Percentiles rank a stretch among this genome's conserved stretches.
Conservation (phyloP, 2,329 filamentous ascomycete species). For the Hypoxylon sp. region DNA sequence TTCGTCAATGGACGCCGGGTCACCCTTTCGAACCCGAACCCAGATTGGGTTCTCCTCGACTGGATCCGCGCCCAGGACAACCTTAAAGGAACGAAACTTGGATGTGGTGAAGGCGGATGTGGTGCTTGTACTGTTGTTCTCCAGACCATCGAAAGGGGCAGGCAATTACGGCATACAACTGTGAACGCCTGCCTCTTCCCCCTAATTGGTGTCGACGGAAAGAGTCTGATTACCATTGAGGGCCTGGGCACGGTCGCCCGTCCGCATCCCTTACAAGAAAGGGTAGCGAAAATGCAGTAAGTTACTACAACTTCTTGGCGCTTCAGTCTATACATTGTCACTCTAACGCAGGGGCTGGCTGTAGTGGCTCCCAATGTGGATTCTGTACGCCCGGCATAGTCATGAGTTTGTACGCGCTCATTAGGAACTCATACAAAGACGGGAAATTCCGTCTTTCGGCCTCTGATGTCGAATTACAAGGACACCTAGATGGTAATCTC, state of each 20-base stretch:
- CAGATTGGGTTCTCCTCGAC: conserved; percentile 51
- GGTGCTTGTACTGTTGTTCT: conserved; percentile 95
- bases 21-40: conserved; percentile 46
- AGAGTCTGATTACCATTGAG: conserved; percentile 96
- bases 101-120: conserved; percentile 94
- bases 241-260: conserved; percentile 87
- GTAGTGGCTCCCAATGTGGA: conserved; percentile 86
- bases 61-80: conserved; percentile 45
- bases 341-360: conserved; percentile 52
- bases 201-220: conserved; percentile 90
- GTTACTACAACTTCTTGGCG: conserved; percentile 1
- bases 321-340: neutral
- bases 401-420: conserved; percentile 92
- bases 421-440: conserved; percentile 62
- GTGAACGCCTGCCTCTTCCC: conserved; percentile 95
- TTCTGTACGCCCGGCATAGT: conserved; percentile 98
- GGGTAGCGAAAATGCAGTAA: conserved; percentile 74
- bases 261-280: conserved; percentile 89
- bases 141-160: conserved; percentile 85
- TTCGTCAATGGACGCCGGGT: conserved; percentile 49
- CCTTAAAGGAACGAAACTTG: conserved; percentile 54
- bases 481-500: conserved; percentile 94
- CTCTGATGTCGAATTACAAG: conserved; percentile 84
- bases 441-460: conserved; percentile 75
- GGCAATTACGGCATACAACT: conserved; percentile 88